Evolutionary conservation across 768 basidiomycete genomes (phyloP), one percentile per base, ranked within the genome.

Genomic region (Pisolithus albus): DNA sequence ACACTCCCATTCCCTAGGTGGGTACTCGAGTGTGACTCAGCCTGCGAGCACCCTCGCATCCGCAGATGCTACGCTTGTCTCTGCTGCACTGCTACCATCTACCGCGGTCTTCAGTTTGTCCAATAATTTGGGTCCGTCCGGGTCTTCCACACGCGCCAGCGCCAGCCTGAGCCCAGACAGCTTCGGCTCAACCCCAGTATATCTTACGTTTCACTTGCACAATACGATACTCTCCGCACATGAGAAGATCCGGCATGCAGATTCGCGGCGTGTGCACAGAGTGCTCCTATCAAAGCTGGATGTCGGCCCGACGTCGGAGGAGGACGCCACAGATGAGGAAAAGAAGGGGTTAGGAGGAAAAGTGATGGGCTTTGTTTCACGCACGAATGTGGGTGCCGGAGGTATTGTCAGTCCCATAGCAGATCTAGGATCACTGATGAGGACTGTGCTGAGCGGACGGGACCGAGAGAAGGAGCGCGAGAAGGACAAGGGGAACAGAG

Each of bases 261-360:
- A 84, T 52, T 72, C 77, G 10, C 79, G 83, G 49, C 80, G 79
- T 50, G 80, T 84, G 15, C 79, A 83, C 44, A 77, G 81, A 15
- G 81, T 77, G 39, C 70, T 87, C 37, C 73, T 82, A 55, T 78
- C 72, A 52, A 84, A 80, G 58, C 62, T 86, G 19, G 84, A 81
- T 46, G 46, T 36, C n/a, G 23, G 30, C 49, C 56, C 51, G 49
- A 62, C 59, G 41, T 64, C 65, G 15, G 65, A 68, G 45, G 64
- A 63, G 11, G 64, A 66, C 26, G 64, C 53, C 15, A 64, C 67
- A 10, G 65, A 66, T 39, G 65, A 66, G 1, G 65, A 66, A 50
- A 57, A 67, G 39, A 62, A 54, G 26, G 66, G 62, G 57, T 58
- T 66, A 23, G 61, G 67, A 10, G 65, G 59, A 19, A 65, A 65